A percentile compares a stretch with the other conserved stretches of the same genome.
Evolutionary conservation across 306 rosid species (phyloP).

Genomic region (Vachellia collinsii): DNA sequence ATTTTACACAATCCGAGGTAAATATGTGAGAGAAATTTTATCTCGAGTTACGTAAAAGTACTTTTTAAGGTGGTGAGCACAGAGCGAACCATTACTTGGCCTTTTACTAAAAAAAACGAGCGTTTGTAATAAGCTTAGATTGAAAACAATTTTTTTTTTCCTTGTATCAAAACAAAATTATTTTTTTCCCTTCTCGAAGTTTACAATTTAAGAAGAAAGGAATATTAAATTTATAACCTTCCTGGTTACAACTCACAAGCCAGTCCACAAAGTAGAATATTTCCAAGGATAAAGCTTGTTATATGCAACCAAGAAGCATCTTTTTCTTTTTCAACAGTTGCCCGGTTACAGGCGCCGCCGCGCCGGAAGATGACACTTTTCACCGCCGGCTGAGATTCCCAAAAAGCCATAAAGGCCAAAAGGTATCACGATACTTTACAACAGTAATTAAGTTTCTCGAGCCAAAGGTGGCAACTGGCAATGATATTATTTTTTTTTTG

Average conservation of each 20-base stretch:
- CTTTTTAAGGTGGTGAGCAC: too few species aligned
- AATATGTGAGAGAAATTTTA: too few species aligned
- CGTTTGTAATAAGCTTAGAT: not conserved
- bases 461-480: too few species aligned
- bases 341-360: not conserved
- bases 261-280: not conserved
- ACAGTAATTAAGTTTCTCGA: too few species aligned
- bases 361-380: not conserved
- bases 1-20: too few species aligned
- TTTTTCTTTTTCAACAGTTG: not conserved
- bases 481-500: not conserved
- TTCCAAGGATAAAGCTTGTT: not conserved
- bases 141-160: too few species aligned
- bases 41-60: too few species aligned
- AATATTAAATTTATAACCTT: not conserved
- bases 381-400: conserved; percentile 29
- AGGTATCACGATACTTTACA: not conserved
- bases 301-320: not conserved
- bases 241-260: not conserved
- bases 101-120: too few species aligned
- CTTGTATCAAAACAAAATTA: too few species aligned
- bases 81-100: too few species aligned
- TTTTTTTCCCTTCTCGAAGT: not conserved
- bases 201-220: not conserved
- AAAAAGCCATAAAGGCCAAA: not conserved